Evolutionary conservation across 805 yeast species (phyloP), one percentile per base, ranked within the genome.

Genomic region (Torulaspora delbrueckii): DNA sequence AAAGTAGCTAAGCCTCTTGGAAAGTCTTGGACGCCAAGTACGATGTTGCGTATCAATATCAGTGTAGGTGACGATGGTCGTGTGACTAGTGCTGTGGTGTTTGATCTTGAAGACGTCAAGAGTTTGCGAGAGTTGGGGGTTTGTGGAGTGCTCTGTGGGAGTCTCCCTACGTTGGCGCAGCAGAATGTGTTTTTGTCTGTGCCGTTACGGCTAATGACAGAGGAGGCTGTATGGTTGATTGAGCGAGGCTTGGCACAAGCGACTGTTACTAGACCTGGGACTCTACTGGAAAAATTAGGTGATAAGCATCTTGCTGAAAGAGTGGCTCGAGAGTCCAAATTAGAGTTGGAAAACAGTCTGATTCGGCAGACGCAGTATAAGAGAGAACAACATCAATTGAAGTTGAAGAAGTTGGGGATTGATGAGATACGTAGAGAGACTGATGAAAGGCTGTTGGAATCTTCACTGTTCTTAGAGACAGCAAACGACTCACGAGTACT

Each of bases 81-180:
- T 3, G 37, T 45, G 30, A 33, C 48, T 5, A 30, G 40, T 35
- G 48, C 46, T 9, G 36, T 85, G 27, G 69, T 89, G 5, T 89
- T 84, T 58, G 75, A 77, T 46, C 53, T 83, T 1, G 74, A 73
- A 0, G 76, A 73, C 41, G 71, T 86, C 40, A 73, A 74, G 53
- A 45, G 44, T 18, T 70, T 89, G 5, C 70, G 97, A 18, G 70
- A 71, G 2, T 66, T 76, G 35, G 86, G 87, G 10, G 74, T 93
- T 1, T 73, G 81, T 18, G 99, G 99, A 0, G 78, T 83, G 1
- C 69, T 91, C 12, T 68, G 78, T 0, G 99, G 99, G 0, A 85
- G 96, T 0, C 67, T 93, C 25, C 86, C 96, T 0, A 74, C 80
- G 38, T 88, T 90, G n/a, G 93, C 97, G 2, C 99, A 93, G 62